Percentiles rank a stretch among this genome's conserved stretches.
phyloP scores from a whole-genome alignment of 2,329 filamentous ascomycete genomes.

The Neofusicoccum laricinum region DNA sequence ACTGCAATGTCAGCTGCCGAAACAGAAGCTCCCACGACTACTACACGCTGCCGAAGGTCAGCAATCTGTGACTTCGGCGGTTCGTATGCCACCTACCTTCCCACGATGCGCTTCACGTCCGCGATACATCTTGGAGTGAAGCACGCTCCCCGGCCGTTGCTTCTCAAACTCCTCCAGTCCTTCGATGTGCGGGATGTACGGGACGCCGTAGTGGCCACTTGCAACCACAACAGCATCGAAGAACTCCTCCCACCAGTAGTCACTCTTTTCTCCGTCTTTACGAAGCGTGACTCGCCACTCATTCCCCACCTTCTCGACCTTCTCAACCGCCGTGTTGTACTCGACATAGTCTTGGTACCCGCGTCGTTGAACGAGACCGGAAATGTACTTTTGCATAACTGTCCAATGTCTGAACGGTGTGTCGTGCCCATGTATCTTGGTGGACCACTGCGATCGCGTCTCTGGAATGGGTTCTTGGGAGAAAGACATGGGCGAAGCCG shows the following conservation, averaged over 20 bases:
- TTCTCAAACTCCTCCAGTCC: constrained; percentile 51
- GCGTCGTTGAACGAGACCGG: constrained; percentile 50
- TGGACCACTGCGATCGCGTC: constrained; percentile 40
- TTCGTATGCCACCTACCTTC: background rate
- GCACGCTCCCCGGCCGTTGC: constrained; percentile 47
- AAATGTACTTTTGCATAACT: constrained; percentile 56
- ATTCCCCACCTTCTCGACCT: constrained; percentile 47
- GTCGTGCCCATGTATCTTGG: constrained; percentile 52
- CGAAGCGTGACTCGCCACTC: constrained; percentile 57
- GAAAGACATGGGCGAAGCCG: constrained; percentile 59
- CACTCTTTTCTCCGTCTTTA: constrained; percentile 33
- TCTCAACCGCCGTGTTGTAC: constrained; percentile 62
- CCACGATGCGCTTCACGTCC: constrained; percentile 44
- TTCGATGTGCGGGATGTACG: constrained; percentile 52
- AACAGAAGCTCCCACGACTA: constrained; percentile 63
- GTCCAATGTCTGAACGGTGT: constrained; percentile 63
- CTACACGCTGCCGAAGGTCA: constrained; percentile 48
- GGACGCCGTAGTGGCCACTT: constrained; percentile 60
- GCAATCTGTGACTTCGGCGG: background rate
- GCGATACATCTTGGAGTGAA: constrained; percentile 56
- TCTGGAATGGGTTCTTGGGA: constrained; percentile 54
- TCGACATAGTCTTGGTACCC: constrained; percentile 53
- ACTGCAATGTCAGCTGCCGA: constrained; percentile 62
- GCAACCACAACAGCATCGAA: constrained; percentile 63
- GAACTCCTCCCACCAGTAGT: constrained; percentile 62